Conservation (phyloP, 2,329 filamentous ascomycete genomes). For the Pyricularia sp. region DNA sequence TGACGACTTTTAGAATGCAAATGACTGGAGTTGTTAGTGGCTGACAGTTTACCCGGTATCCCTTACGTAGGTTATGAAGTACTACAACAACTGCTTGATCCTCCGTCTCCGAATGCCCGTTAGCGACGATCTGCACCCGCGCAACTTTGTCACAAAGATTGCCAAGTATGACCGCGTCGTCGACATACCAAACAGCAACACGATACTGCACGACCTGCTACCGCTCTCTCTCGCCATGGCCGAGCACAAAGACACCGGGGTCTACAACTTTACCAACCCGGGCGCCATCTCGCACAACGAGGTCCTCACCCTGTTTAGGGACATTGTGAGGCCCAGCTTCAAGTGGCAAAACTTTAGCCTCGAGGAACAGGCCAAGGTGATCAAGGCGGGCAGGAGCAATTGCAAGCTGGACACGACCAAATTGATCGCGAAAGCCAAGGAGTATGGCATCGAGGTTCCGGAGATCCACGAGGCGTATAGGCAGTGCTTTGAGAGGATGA, state of each 20-base stretch:
- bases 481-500: slow-evolving; percentile 55
- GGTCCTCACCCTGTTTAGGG: slow-evolving; percentile 51
- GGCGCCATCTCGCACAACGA: slow-evolving; percentile 65
- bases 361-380: slow-evolving; percentile 57
- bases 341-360: slow-evolving; percentile 58
- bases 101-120: slow-evolving; percentile 62
- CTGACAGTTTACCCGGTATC: not conserved
- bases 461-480: slow-evolving; percentile 55
- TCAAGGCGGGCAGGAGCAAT: slow-evolving; percentile 59
- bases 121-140: slow-evolving; percentile 55
- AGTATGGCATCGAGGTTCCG: slow-evolving; percentile 48
- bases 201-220: slow-evolving; percentile 54
- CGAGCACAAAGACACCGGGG: slow-evolving; percentile 50
- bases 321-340: slow-evolving; percentile 51
- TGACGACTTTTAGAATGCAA: not conserved
- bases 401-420: slow-evolving; percentile 56
- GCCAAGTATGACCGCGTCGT: slow-evolving; percentile 55
- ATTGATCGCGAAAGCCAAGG: slow-evolving; percentile 47
- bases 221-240: slow-evolving; percentile 51
- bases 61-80: slow-evolving; percentile 42
- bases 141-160: slow-evolving; percentile 64
- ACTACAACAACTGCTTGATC: slow-evolving; percentile 52
- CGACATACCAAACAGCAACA: slow-evolving; percentile 60
- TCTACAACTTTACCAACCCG: slow-evolving; percentile 65
- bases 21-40: not conserved